These are phyloP conservation scores for Helotiales sp. DNA, from an alignment of 2,329 filamentous ascomycete genomes.

Conservation along the genomic window DNA sequence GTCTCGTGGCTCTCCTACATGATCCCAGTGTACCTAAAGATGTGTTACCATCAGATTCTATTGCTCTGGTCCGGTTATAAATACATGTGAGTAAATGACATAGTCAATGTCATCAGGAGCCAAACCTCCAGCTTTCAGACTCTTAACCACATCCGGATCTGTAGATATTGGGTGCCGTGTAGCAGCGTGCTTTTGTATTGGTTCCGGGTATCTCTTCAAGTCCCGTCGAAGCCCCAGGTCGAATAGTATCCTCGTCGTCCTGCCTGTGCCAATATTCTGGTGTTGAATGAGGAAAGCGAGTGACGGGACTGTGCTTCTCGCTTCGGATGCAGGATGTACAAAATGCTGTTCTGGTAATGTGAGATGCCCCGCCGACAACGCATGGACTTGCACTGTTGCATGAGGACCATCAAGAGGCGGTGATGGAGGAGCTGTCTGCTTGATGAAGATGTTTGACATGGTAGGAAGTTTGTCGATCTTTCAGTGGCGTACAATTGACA, in stretches of 20 bases:
- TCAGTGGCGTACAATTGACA: too few relatives aligned
- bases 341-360: conserved; percentile 49
- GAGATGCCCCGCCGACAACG: conserved; percentile 42
- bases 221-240: conserved; percentile 53
- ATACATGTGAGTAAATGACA: conserved; percentile 49
- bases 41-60: background rate
- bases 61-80: too few relatives aligned
- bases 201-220: conserved; percentile 41
- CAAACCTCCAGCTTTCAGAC: conserved; percentile 39
- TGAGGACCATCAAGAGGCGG: background rate
- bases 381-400: conserved; percentile 36
- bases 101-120: conserved; percentile 19
- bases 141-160: conserved; percentile 44
- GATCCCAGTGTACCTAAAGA: conserved; percentile 49
- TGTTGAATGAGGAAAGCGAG: conserved; percentile 54
- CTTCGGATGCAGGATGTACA: conserved; percentile 45
- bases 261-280: conserved; percentile 29
- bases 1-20: conserved; percentile 53
- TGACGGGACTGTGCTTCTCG: conserved; percentile 49
- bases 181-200: conserved; percentile 46
- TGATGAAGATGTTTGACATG: conserved; percentile 8
- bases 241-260: conserved; percentile 45
- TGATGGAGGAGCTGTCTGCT: conserved; percentile 4
- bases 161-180: conserved; percentile 44
- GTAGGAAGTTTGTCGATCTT: too few relatives aligned